Base-by-base conservation (phyloP, 1,139 yeast species). In the Nakaseomyces kungkrabaensis region DNA sequence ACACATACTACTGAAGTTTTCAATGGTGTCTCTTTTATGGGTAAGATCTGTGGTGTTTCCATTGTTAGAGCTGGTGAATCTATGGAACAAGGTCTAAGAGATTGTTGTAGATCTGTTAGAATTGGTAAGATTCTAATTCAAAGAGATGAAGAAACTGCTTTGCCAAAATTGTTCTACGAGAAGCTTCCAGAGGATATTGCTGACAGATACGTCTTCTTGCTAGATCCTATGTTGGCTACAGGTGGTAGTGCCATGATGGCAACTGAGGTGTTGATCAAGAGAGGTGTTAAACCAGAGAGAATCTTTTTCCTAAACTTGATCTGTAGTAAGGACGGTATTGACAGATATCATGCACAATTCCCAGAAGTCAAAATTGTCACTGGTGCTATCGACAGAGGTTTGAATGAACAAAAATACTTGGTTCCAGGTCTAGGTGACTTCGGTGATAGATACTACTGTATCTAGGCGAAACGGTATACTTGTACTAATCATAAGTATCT, bases 241-340 rank as follows among this genome's bases (percentile, higher is more conserved):
- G 98, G 98, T 54, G 98, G 98, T 48, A 85, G 96, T 55, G 98
- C 97, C 11, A 81, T 87, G 72, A 86, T 90, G 92, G 98, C 97
- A 4, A 88, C 90, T 27, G 96, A 92, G 54, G 97, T 92, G 17
- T 74, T 92, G 59, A 75, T 85, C 54, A 76, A 81, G 50, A 79
- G 94, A 61, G 97, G 97, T 46, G 97, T 90, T 44, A 81, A 81
- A 53, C 83, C 82, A 65, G 90, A 89, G 56, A 78, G 95, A 63
- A 92, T 92, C 58, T 76, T 87, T 65, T 92, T 92, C 66, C 74
- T 92, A 67, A 92, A 92, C 69, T 77, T 92, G 63, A 79, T 92
- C 63, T 94, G 97, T 37, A 85, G 96, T 44, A 96, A 97, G 51
- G 97, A 90, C 66, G 98, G 98, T 50, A 83, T 92, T 57, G 72